Evolutionary conservation across 306 rosid genomes (phyloP).

Genomic region (Pyrus communis): DNA sequence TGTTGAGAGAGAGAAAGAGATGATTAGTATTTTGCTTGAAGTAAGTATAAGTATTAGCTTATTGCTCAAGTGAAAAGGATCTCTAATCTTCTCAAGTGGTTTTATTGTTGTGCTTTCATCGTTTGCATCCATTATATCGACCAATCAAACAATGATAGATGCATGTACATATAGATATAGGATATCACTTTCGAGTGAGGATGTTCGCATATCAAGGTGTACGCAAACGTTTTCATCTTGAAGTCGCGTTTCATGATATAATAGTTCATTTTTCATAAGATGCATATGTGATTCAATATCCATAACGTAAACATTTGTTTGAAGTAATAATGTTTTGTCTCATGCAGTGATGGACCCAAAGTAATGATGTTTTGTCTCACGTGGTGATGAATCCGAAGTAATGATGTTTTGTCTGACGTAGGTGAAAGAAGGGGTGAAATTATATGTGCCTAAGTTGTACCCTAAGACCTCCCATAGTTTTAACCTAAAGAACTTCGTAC

Average conservation of each 20-base stretch:
- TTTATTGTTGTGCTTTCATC: neutral
- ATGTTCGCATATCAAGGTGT: neutral
- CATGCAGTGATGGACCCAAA: neutral
- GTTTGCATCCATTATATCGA: neutral
- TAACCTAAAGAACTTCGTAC: neutral
- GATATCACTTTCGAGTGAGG: neutral
- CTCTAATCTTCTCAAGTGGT: slow-evolving; percentile 6
- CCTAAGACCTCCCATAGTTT: no score
- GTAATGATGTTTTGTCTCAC: no score
- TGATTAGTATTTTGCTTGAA: slow-evolving; percentile 1
- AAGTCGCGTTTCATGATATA: no score
- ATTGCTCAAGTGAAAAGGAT: slow-evolving; percentile 23
- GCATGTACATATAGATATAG: neutral
- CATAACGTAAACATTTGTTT: neutral
- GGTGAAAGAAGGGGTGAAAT: neutral
- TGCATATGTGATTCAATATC: no score
- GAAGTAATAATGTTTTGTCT: neutral
- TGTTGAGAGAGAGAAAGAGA: slow-evolving; percentile 5
- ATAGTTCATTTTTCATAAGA: no score
- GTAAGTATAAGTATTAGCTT: neutral
- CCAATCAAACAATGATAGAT: neutral
- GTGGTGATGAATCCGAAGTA: neutral
- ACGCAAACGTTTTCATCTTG: no score
- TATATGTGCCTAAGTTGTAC: no score
- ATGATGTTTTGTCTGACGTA: neutral